Base-by-base conservation (phyloP, 768 basidiomycete species). In the Boletus edulis region DNA sequence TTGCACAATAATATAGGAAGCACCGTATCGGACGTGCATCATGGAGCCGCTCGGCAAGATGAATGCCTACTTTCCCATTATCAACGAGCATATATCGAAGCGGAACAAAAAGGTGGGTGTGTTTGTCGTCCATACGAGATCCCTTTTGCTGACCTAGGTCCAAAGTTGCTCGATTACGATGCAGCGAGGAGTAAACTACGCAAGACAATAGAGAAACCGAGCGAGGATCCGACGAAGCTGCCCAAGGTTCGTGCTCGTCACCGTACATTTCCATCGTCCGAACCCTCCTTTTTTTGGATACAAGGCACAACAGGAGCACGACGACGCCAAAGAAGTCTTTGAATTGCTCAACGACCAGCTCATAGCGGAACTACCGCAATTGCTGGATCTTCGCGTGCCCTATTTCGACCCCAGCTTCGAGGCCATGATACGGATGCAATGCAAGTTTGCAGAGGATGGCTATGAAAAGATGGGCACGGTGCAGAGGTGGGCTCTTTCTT, bases 341-440 rank as follows among this genome's bases (percentile, higher is more conserved):
- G 90, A 96, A 56, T 73, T 92, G 66, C 80, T 99, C 61, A 98
- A 99, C 68, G 85, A 90, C 39, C 94, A 98, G 63, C 84, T 98
- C 64, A 88, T 96, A 61, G 73, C 78, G 27, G 97, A 98, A 64
- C 78, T 99, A 15, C 97, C 97, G 0, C 86, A 95, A 62, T 76
- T 99, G 40, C 82, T 98, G 47, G 95, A 98, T 65, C 84, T 98
- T 18, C 91, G 97, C 38, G 90, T 99, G 24, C 97, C 97, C 0
- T 99, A 92, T 79, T 95, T 98, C 59, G 97, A 98, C 71, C 97
- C 97, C 5, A 94, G 91, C 62, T 98, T 98, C 69, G 97, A 98
- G 74, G 92, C 96, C 44, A 98, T 98, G 96, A 94, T 94, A 60
- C 83, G 97, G 31, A 91, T 97, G 85, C 97, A 99, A 67, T 84